Evolutionary conservation across 108 stramenopile genomes (phyloP), one percentile per base, ranked within the genome.

Genomic region (Mediolabrus comicus): DNA sequence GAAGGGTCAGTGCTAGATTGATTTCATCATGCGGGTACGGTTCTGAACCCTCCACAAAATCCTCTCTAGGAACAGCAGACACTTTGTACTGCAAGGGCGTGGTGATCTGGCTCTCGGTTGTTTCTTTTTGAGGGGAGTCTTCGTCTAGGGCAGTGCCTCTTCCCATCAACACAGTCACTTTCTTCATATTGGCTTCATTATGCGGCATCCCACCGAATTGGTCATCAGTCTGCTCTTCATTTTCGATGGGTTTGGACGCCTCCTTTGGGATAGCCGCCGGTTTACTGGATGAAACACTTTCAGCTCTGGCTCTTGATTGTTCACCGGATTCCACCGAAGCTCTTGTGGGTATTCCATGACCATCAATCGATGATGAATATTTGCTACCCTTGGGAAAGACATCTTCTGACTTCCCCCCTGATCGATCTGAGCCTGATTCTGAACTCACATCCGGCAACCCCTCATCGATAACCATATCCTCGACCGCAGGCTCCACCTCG

Each of bases 141-240:
- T 77, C 59, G 34, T 88, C 75, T 14, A 89, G 62, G 59, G 87
- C 87, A 30, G 86, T 81, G 29, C 86, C 90, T 51, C 94, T 86
- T 39, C 94, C 94, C 87, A 91, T 88, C 73, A 95, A 49, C 10
- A 95, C 94, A 52, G 81, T 92, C 7, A 91, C 87, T 28, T 83
- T 89, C 55, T 87, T 86, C 72, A 95, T 92, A 65, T 87, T 89
- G 36, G 82, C 83, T 71, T 95, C 94, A 63, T 87, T 90, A 56
- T 95, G 90, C 13, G 89, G 94, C 94, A 95, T 95, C 56, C 82
- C 83, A 25, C 86, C 90, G 68, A 91, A 90, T 43, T 86, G 77
- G 52, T 79, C 76, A 53, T 91, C 87, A 22, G 73, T 68, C 36
- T 80, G 83, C 24, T 83, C 82, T 29, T 36, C 41, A 24, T 62